A percentile compares a stretch with the other conserved stretches of the same genome.
Conservation (phyloP, 371 early-diverging fungal genomes). For the Mortierella sp. region DNA sequence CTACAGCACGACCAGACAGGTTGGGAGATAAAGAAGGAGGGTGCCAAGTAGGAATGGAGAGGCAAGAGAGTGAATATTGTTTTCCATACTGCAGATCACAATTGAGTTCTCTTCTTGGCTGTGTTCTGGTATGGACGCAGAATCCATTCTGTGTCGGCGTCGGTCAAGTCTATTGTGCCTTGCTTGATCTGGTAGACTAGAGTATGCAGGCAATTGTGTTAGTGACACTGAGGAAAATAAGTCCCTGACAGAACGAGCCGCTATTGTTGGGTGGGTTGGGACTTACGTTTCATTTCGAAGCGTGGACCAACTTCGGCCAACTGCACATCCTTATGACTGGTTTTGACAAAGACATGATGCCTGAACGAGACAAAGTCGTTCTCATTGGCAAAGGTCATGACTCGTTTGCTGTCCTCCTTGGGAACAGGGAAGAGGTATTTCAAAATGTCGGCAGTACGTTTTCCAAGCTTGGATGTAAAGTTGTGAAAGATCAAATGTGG, state of each 20-base stretch:
- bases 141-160: conserved; percentile 99
- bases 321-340: conserved; percentile 87
- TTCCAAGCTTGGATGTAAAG: conserved; percentile 90
- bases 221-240: too few relatives aligned
- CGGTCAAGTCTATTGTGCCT: conserved; percentile 94
- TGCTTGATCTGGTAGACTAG: conserved; percentile 94
- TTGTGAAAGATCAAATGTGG: conserved; percentile 97
- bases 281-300: conserved; percentile 95
- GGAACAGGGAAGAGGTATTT: conserved; percentile 98
- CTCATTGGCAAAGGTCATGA: conserved; percentile 97
- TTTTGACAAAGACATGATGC: conserved; percentile 94
- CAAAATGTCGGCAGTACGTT: conserved; percentile 86
- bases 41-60: too few relatives aligned
- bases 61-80: too few relatives aligned
- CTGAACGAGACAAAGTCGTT: conserved; percentile 97
- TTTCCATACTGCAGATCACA: too few relatives aligned
- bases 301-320: conserved; percentile 98
- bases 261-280: background rate
- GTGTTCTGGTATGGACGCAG: conserved; percentile 95
- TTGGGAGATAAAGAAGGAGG: too few relatives aligned
- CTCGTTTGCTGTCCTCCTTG: conserved; percentile 94
- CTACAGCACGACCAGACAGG: too few relatives aligned
- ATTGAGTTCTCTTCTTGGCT: conserved; percentile 86
- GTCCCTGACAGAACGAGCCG: background rate
- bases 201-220: too few relatives aligned